Conservation (phyloP, 352 stramenopile genomes). For the Achlya hypogyna region DNA sequence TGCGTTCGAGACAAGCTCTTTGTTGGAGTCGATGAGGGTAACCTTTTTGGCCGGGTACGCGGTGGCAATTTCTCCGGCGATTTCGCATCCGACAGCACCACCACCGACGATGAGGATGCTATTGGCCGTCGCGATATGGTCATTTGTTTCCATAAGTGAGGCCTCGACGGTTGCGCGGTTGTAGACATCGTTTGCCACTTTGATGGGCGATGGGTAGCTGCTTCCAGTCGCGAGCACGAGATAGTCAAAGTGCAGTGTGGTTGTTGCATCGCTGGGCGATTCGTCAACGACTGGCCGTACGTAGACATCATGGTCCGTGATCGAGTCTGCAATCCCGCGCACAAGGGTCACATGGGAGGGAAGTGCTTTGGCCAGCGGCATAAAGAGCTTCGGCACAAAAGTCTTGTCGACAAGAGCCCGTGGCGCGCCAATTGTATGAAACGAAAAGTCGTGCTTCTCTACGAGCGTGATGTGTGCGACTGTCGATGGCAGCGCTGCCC, state of each 20-base stretch:
- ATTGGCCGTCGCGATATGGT: conserved; percentile 29
- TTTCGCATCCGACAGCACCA: conserved; percentile 44
- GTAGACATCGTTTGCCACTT: conserved; percentile 23
- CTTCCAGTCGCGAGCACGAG: conserved; percentile 49
- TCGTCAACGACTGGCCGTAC: conserved; percentile 30
- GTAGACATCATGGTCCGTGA: conserved; percentile 30
- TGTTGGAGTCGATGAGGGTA: conserved; percentile 40
- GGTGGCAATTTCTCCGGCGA: conserved; percentile 50
- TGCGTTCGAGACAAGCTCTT: conserved; percentile 31
- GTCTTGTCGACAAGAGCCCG: conserved; percentile 34
- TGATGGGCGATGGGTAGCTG: conserved; percentile 52
- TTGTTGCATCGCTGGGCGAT: conserved; percentile 19
- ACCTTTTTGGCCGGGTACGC: conserved; percentile 50
- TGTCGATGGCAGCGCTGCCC: conserved; percentile 23
- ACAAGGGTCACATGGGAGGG: conserved; percentile 27
- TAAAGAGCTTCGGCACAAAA: conserved; percentile 44
- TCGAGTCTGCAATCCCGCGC: conserved; percentile 22
- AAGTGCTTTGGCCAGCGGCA: conserved; percentile 44
- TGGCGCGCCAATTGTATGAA: conserved; percentile 33
- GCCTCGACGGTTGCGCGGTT: conserved; percentile 24
- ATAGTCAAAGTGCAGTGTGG: conserved; percentile 45
- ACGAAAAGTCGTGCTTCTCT: conserved; percentile 45
- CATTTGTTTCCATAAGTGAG: conserved; percentile 28
- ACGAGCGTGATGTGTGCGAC: conserved; percentile 35
- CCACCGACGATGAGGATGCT: conserved; percentile 48